Evolutionary conservation across 2,329 filamentous ascomycete species (phyloP).

Genomic region (Penicillium sp.): DNA sequence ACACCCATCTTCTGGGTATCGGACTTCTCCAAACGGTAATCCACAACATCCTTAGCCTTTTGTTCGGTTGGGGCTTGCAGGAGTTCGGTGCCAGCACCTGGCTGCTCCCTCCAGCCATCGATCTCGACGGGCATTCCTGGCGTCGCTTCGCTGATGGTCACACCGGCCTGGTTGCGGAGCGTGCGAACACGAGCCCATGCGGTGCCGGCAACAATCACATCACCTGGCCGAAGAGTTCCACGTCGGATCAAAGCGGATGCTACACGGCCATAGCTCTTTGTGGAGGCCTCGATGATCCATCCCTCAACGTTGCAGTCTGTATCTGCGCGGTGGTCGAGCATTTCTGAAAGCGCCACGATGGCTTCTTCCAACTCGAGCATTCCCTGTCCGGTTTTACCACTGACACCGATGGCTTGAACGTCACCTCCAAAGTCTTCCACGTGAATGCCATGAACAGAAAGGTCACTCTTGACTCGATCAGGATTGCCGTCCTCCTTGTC

Average conservation of each 20-base stretch:
- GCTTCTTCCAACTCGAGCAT: slow-evolving; percentile 92
- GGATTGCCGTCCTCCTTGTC: slow-evolving; percentile 80
- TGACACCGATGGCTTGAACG: slow-evolving; percentile 84
- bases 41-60: slow-evolving; percentile 71
- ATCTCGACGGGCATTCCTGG: slow-evolving; percentile 90
- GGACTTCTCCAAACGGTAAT: slow-evolving; percentile 67
- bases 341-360: slow-evolving; percentile 77
- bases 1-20: slow-evolving; percentile 63
- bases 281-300: slow-evolving; percentile 87
- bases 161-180: slow-evolving; percentile 79
- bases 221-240: slow-evolving; percentile 76
- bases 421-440: slow-evolving; percentile 95
- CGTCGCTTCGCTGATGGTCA: slow-evolving; percentile 65
- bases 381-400: slow-evolving; percentile 87
- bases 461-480: slow-evolving; percentile 82
- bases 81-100: slow-evolving; percentile 79
- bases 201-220: slow-evolving; percentile 80
- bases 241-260: slow-evolving; percentile 86
- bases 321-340: slow-evolving; percentile 85
- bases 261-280: slow-evolving; percentile 77
- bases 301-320: slow-evolving; percentile 74
- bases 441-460: slow-evolving; percentile 76
- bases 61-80: slow-evolving; percentile 77
- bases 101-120: slow-evolving; percentile 88
- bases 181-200: slow-evolving; percentile 84